Evolutionary conservation across 176 grass and related monocot species (phyloP), one percentile per base, ranked within the genome.

Genomic region (Carex littledalei): DNA sequence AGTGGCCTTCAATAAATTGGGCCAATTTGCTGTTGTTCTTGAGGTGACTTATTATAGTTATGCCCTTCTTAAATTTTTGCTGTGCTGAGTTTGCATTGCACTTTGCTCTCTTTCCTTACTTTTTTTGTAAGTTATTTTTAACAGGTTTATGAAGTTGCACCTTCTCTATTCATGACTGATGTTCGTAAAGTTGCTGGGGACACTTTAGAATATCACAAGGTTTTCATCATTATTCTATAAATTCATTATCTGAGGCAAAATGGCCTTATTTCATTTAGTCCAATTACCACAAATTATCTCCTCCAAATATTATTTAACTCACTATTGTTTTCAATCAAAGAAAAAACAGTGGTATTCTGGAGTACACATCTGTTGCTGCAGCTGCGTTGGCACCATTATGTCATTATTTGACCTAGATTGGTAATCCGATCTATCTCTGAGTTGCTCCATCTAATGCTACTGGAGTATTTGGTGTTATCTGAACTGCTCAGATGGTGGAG

Each of bases 81-180:
- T 9, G 57, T 78, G 21, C 71, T 65, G 24, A 35, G 6, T 63
- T 68, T 70, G 45, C 21, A 34, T 68, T 70, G 34, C 21, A 34
- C 2, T 76, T 76, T 26, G 45, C 47, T 11, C 52, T 79, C 87
- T 82, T 58, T 84, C 81, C 73, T 94, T 81, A 39, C 37, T 39
- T 39, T 6, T 39, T 39, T 39, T 6, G 4, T 39, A n/a, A 83
- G 21, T 86, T 32, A 39, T 41, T 71, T 82, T 75, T 71, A 20
- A 50, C 91, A 95, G 96, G 84, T 99, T 78, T 99, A 92, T 88
- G 93, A 95, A 95, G 93, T 99, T 67, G 96, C 91, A 34, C 90
- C 96, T 84, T 92, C 93, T 73, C 86, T 99, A 39, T 99, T 94
- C 87, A 99, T 99, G 96, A 87, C 93, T 18, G 91, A 99, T 94